Evolutionary conservation across 208 protist species (phyloP), one percentile per base, ranked within the genome.

Genomic region (Borovskyia barvae): DNA sequence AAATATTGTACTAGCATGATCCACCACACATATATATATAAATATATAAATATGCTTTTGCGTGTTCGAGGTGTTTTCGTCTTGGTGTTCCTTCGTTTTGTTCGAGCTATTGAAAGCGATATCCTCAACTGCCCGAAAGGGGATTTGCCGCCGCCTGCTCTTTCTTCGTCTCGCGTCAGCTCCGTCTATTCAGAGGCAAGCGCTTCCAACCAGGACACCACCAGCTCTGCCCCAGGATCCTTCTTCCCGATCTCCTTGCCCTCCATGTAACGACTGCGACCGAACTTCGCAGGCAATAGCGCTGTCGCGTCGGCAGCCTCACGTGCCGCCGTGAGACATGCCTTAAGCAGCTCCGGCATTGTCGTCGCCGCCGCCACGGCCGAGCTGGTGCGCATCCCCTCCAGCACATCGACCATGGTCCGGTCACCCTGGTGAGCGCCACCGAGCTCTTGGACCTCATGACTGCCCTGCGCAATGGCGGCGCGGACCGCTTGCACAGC

Each of bases 401-500:
- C 75, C 20, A 89, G 56, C 5, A 81, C 82, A 22, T 89, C 82
- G 15, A 89, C 78, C 82, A 89, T 89, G 5, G 82, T 89, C 1
- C 82, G 77, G 24, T 89, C 82, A 1, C 82, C 82, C 36, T 58
- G 64, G 12, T 48, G 52, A 1, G 82, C 78, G 1, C 78, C 68
- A 5, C 77, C 77, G 24, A 89, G 56, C 30, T 74, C 55, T 55
- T 85, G 69, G 20, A 89, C 75, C 1, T 55, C 66, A 15, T 53
- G 67, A 39, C 65, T 83, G 29, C 66, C 70, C 15, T 53, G 61
- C 22, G 33, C 49, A 6, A 89, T 58, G 2, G 59, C 78, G 15
- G 55, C 72, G 15, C 71, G 68, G 25, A 89, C 52, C 14, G 69
- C 64, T 3, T 69, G 64, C 24, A 69, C 60, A 9, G 28, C 63